A percentile compares a stretch with the other conserved stretches of the same genome.
Evolutionary conservation across 805 yeast species (phyloP).

Genomic region (Candida gorgasii): DNA sequence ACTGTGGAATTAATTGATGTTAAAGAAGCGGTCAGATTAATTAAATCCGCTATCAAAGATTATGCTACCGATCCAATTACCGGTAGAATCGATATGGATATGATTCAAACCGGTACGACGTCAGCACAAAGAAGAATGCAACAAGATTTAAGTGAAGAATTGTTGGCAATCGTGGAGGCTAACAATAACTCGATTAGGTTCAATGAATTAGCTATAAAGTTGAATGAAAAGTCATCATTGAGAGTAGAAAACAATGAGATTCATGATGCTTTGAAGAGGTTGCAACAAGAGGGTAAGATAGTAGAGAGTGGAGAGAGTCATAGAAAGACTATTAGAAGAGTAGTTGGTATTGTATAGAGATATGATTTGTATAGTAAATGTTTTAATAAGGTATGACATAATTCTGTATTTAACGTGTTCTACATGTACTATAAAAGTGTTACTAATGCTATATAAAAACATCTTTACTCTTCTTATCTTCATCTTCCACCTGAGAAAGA

Average conservation of each 20-base stretch:
- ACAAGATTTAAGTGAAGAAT: conserved; percentile 67
- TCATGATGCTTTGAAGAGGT: conserved; percentile 62
- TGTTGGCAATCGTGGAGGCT: conserved; percentile 55
- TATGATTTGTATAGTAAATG: not conserved
- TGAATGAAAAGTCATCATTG: conserved; percentile 66
- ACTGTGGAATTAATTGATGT: conserved; percentile 80
- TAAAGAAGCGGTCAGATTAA: conserved; percentile 88
- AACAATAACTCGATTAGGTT: conserved; percentile 52
- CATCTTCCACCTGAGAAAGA: conserved; percentile 30
- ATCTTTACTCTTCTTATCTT: not conserved
- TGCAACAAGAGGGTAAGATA: conserved; percentile 71
- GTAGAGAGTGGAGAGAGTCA: conserved; percentile 71
- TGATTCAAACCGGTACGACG: conserved; percentile 94
- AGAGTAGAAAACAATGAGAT: conserved; percentile 72
- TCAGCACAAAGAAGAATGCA: conserved; percentile 77
- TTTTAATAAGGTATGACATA: not conserved
- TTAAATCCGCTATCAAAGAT: conserved; percentile 91
- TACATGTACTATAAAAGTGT: too few species aligned
- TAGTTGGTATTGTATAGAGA: conserved; percentile 12
- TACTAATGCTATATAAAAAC: not conserved
- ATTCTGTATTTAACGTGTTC: too few species aligned
- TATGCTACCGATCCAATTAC: conserved; percentile 98
- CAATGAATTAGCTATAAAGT: conserved; percentile 55
- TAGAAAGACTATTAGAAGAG: conserved; percentile 54
- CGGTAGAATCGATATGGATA: conserved; percentile 95